Percentiles rank a stretch among this genome's conserved stretches.
Evolutionary conservation across 2,329 filamentous ascomycete genomes (phyloP).

Genomic region (Talaromyces albobiverticillius): DNA sequence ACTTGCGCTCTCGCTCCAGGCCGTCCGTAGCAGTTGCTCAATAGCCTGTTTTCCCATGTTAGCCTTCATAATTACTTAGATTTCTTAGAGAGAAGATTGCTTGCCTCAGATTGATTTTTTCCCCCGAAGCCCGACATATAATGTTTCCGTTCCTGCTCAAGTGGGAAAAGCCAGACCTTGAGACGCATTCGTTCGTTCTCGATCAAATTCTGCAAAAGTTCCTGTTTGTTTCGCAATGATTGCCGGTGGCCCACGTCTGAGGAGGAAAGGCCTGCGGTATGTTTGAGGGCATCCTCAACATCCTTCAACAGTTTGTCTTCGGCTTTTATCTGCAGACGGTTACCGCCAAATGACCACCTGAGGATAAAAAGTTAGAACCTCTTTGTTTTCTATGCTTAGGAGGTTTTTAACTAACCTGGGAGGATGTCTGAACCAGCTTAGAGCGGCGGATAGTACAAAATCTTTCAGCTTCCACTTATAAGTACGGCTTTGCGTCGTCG

Average conservation of each 20-base stretch:
- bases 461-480: constrained; percentile 84
- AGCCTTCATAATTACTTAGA: constrained; percentile 14
- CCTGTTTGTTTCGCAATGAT: constrained; percentile 73
- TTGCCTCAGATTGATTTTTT: constrained; percentile 40
- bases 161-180: constrained; percentile 83
- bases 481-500: constrained; percentile 60
- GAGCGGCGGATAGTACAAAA: constrained; percentile 76
- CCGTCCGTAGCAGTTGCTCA: constrained; percentile 68
- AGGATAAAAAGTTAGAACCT: neutral
- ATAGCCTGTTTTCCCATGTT: constrained; percentile 46
- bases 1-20: constrained; percentile 81
- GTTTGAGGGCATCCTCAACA: constrained; percentile 65
- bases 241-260: constrained; percentile 54
- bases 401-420: constrained; percentile 53
- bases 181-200: constrained; percentile 82
- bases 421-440: constrained; percentile 82
- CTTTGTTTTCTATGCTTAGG: neutral
- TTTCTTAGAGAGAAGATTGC: constrained; percentile 9
- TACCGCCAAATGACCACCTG: constrained; percentile 92
- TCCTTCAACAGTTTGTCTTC: constrained; percentile 80
- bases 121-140: constrained; percentile 45
- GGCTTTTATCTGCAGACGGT: constrained; percentile 87
- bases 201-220: constrained; percentile 74
- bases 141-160: constrained; percentile 62
- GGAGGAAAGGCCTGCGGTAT: constrained; percentile 59